Conservation (phyloP, 2,329 filamentous ascomycete species). For the Thielaviopsis ethacetica region DNA sequence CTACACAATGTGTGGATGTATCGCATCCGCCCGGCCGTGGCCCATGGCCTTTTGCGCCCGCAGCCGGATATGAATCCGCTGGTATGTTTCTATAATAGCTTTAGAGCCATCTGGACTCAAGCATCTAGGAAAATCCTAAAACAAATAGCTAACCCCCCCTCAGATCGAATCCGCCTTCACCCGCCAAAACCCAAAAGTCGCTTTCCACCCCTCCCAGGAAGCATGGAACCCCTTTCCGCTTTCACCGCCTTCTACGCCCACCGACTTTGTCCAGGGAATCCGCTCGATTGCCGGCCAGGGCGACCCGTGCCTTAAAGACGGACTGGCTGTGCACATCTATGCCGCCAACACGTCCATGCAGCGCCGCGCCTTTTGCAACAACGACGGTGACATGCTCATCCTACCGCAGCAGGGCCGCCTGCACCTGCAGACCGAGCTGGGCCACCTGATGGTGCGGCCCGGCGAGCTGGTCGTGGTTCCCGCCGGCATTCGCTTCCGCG, state of each 20-base stretch:
- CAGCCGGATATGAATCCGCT: too few species aligned
- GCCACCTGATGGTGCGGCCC: conserved; percentile 44
- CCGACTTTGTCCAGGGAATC: conserved; percentile 31
- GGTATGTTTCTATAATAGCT: too few species aligned
- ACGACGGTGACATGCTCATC: conserved; percentile 52
- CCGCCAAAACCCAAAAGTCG: conserved; percentile 28
- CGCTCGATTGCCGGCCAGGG: conserved; percentile 33
- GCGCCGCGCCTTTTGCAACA: conserved; percentile 31
- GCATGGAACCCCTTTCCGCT: conserved; percentile 30
- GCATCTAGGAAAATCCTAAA: too few species aligned
- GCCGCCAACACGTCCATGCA: conserved; percentile 30
- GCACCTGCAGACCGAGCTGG: conserved; percentile 53
- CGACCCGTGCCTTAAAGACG: conserved; percentile 31
- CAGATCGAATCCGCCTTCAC: conserved; percentile 28
- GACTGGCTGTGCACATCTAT: conserved; percentile 33
- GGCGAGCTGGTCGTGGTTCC: conserved; percentile 54
- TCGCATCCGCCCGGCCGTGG: conserved; percentile 19
- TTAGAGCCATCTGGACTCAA: too few species aligned
- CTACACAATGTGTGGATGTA: conserved; percentile 22
- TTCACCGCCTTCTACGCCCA: conserved; percentile 6
- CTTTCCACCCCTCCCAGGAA: conserved; percentile 28
- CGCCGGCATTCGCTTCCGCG: conserved; percentile 37
- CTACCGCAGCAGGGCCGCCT: conserved; percentile 48
- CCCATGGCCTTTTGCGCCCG: conserved; percentile 15
- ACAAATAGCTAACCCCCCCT: not conserved